Percentiles rank a stretch among this genome's conserved stretches.
phyloP scores from a whole-genome alignment of 2,329 filamentous ascomycete genomes.

The Pseudogymnoascus sp. region DNA sequence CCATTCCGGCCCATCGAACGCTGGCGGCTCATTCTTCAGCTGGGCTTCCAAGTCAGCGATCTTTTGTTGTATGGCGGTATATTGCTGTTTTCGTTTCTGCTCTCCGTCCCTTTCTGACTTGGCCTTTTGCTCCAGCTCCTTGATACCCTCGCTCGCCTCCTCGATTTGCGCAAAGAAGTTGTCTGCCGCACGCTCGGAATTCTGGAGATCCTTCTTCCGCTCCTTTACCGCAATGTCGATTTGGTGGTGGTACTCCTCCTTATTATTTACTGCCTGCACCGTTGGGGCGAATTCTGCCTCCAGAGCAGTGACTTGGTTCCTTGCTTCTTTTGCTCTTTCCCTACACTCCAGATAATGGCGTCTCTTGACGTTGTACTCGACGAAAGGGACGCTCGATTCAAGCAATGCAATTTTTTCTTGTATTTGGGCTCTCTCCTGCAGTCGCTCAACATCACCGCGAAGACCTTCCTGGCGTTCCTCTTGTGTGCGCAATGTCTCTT shows the following conservation, averaged over 20 bases:
- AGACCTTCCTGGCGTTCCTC: constrained; percentile 66
- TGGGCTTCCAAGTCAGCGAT: constrained; percentile 59
- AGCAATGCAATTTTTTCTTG: constrained; percentile 57
- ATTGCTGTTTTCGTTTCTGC: constrained; percentile 41
- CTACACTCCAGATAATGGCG: constrained; percentile 45
- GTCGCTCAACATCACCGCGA: constrained; percentile 73
- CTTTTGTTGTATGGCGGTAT: constrained; percentile 42
- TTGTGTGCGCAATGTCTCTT: constrained; percentile 56
- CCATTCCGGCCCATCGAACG: constrained; percentile 62
- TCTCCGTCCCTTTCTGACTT: constrained; percentile 45
- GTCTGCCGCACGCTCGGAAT: constrained; percentile 46
- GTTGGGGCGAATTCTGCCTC: constrained; percentile 58
- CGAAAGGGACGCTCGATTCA: constrained; percentile 56
- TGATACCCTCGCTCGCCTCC: constrained; percentile 33
- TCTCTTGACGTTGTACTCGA: constrained; percentile 54
- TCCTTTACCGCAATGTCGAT: constrained; percentile 48
- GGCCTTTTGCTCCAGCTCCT: constrained; percentile 31
- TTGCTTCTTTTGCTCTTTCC: constrained; percentile 44
- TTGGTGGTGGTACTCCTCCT: constrained; percentile 56
- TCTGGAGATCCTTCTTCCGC: constrained; percentile 46
- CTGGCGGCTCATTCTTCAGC: constrained; percentile 51
- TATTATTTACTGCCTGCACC: constrained; percentile 59
- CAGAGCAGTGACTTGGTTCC: constrained; percentile 50
- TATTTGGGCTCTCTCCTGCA: constrained; percentile 66
- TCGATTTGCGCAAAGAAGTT: constrained; percentile 34